Conservation (phyloP, 306 rosid species). For the Luffa acutangula region DNA sequence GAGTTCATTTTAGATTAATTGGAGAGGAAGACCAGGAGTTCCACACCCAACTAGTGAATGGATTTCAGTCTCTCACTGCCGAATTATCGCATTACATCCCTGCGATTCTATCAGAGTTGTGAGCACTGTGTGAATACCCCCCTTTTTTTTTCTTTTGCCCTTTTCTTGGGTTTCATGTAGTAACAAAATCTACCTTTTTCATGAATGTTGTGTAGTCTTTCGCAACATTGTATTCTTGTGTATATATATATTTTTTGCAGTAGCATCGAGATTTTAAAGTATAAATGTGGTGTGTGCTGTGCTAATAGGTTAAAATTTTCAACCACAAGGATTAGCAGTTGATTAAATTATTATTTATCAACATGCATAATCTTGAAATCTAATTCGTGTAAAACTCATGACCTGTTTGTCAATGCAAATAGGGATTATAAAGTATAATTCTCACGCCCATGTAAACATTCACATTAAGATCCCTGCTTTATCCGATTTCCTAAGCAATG, state of each 20-base stretch:
- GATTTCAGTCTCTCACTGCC: conserved; percentile 91
- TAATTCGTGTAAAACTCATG: not conserved
- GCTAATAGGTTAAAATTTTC: not conserved
- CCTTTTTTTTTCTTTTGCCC: not conserved
- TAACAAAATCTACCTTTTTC: not conserved
- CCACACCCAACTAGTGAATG: conserved; percentile 96
- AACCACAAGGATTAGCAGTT: not conserved
- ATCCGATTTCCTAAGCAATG: not conserved
- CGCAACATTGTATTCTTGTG: conserved; percentile 2
- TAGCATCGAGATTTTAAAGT: not conserved
- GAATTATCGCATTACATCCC: conserved; percentile 95
- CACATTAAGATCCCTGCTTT: not conserved
- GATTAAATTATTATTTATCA: not conserved
- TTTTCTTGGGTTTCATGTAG: conserved; percentile 5
- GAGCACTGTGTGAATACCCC: conserved; percentile 9
- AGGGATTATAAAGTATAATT: too few relatives aligned
- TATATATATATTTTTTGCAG: not conserved
- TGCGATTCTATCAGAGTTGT: conserved; percentile 87
- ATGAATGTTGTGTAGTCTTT: not conserved
- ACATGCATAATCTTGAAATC: not conserved
- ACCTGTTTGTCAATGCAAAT: too few relatives aligned
- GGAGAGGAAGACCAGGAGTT: conserved; percentile 99
- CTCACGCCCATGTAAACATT: not conserved
- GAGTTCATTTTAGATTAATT: conserved; percentile 82
- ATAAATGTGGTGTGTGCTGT: not conserved